Conservation (phyloP, 2,329 filamentous ascomycete species). For the Colletotrichum sp. region DNA sequence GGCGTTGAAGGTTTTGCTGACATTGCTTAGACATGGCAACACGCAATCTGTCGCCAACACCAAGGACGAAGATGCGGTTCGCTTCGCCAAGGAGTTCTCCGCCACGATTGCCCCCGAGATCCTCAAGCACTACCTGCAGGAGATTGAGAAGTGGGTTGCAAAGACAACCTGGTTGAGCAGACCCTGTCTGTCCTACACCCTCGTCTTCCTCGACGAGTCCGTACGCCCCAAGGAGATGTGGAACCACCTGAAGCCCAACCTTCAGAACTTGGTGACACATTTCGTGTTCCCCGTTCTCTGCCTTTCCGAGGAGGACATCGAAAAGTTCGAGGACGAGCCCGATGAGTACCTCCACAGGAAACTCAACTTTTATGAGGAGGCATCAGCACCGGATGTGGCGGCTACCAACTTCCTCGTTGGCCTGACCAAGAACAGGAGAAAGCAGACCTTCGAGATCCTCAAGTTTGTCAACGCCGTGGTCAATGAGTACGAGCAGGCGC, state of each 20-base stretch:
- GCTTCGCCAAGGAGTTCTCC: conserved; percentile 90
- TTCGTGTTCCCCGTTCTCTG: conserved; percentile 96
- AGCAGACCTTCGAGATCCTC: conserved; percentile 93
- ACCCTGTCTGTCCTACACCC: conserved; percentile 88
- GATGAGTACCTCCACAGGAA: conserved; percentile 97
- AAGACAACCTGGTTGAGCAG: conserved; percentile 96
- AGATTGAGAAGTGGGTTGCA: conserved; percentile 97
- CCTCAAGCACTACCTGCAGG: conserved; percentile 88
- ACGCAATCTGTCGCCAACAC: conserved; percentile 65
- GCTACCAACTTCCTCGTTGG: conserved; percentile 97
- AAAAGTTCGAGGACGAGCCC: conserved; percentile 92
- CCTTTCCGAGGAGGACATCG: conserved; percentile 88
- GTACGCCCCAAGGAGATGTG: conserved; percentile 98
- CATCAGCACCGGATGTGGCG: conserved; percentile 91
- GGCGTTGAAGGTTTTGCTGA: conserved; percentile 26
- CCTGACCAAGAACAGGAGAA: conserved; percentile 90
- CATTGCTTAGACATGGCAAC: conserved; percentile 79
- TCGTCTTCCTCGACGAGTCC: conserved; percentile 96
- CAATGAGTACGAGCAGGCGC: conserved; percentile 84
- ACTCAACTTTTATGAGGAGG: conserved; percentile 97
- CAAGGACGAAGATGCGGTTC: conserved; percentile 76
- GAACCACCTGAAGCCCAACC: conserved; percentile 89
- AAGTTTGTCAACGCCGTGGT: conserved; percentile 96
- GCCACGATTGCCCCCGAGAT: conserved; percentile 94
- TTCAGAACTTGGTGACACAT: conserved; percentile 91